These are phyloP conservation scores for Gaultheria prostrata DNA, from an alignment of 148 eudicot genomes.

Conservation along the genomic window DNA sequence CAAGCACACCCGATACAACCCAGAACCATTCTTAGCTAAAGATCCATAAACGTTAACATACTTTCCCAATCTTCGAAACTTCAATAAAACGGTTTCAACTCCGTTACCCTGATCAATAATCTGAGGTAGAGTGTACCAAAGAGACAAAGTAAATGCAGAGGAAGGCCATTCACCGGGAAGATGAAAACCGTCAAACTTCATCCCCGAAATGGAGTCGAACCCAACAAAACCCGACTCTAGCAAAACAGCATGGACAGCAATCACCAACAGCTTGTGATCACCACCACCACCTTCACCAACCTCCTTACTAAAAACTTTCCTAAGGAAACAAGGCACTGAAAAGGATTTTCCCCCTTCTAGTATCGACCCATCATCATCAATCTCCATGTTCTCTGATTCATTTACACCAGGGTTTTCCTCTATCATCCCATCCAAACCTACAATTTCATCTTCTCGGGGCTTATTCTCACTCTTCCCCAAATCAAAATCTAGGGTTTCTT, in stretches of 20 bases:
- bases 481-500: neutral
- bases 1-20: conserved; percentile 41
- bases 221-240: conserved; percentile 78
- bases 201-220: conserved; percentile 40
- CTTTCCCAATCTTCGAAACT: conserved; percentile 66
- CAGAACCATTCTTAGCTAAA: conserved; percentile 39
- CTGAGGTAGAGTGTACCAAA: conserved; percentile 69
- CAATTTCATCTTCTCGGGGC: neutral
- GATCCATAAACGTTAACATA: conserved; percentile 58
- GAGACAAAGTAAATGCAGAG: conserved; percentile 40
- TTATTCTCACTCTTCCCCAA: neutral
- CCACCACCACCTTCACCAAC: conserved; percentile 53
- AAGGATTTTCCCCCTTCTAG: conserved; percentile 34
- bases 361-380: conserved; percentile 41
- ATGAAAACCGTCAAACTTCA: conserved; percentile 47
- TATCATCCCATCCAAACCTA: conserved; percentile 9
- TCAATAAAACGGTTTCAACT: conserved; percentile 48
- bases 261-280: conserved; percentile 62
- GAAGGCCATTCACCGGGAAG: conserved; percentile 60
- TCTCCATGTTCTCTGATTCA: conserved; percentile 43
- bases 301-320: conserved; percentile 74
- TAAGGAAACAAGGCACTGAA: conserved; percentile 78
- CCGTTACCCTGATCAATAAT: conserved; percentile 26
- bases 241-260: conserved; percentile 81
- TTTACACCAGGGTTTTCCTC: neutral